Evolutionary conservation across 2,329 filamentous ascomycete species (phyloP).

Genomic region (Verticillium longisporum): DNA sequence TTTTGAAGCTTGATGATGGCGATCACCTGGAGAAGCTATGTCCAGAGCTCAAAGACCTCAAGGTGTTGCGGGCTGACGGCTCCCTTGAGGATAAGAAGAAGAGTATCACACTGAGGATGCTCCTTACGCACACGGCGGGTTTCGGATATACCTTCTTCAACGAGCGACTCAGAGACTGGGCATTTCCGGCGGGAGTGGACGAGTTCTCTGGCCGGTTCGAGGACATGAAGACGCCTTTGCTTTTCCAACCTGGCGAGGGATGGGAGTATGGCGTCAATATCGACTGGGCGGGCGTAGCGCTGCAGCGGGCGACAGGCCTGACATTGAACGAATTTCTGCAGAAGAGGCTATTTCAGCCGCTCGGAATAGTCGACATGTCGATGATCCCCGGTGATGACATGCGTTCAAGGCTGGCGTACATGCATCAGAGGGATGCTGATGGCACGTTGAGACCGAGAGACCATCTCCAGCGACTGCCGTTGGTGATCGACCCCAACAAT

Average conservation of each 20-base stretch:
- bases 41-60: conserved; percentile 40
- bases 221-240: conserved; percentile 45
- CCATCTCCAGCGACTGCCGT: conserved; percentile 40
- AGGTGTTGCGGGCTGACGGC: conserved; percentile 34
- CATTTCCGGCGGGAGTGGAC: conserved; percentile 42
- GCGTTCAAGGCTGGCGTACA: conserved; percentile 46
- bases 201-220: conserved; percentile 49
- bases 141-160: conserved; percentile 53
- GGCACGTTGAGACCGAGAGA: conserved; percentile 34
- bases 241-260: conserved; percentile 55
- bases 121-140: conserved; percentile 48
- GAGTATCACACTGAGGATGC: conserved; percentile 49
- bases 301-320: conserved; percentile 36
- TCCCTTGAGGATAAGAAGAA: conserved; percentile 35
- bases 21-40: conserved; percentile 36
- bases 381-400: conserved; percentile 51
- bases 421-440: conserved; percentile 44
- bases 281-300: conserved; percentile 46
- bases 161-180: conserved; percentile 37
- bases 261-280: conserved; percentile 56
- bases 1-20: conserved; percentile 39
- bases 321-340: conserved; percentile 42
- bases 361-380: conserved; percentile 40
- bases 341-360: conserved; percentile 37
- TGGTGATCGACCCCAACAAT: conserved; percentile 31